A percentile compares a stretch with the other conserved stretches of the same genome.
phyloP scores from a whole-genome alignment of 2,329 filamentous ascomycete species.

The Aspergillus tamarii region DNA sequence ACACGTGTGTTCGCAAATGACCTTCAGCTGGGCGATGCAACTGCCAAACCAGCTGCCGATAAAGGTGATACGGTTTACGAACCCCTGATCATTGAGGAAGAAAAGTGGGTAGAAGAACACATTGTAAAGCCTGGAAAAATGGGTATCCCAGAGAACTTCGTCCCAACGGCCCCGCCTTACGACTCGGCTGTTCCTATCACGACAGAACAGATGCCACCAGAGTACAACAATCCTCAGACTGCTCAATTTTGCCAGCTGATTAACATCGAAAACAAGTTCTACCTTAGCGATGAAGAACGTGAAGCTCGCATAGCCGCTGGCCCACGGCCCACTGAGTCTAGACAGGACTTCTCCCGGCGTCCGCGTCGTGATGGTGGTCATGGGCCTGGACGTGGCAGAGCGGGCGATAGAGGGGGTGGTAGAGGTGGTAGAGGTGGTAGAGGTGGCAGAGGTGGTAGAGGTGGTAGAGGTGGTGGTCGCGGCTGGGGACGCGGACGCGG shows the following conservation, averaged over 20 bases:
- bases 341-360: constrained; percentile 14
- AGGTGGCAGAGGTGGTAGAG: constrained; percentile 22
- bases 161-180: constrained; percentile 73
- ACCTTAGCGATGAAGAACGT: constrained; percentile 72
- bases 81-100: constrained; percentile 68
- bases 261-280: constrained; percentile 75
- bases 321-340: constrained; percentile 49
- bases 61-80: constrained; percentile 70
- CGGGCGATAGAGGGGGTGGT: constrained; percentile 24
- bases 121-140: constrained; percentile 66
- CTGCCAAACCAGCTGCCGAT: constrained; percentile 59
- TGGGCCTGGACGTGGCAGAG: constrained; percentile 21
- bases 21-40: constrained; percentile 65
- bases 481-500: constrained; percentile 20
- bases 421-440: constrained; percentile 21
- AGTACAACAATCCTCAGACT: constrained; percentile 89
- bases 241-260: constrained; percentile 77
- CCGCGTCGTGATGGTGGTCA: constrained; percentile 25
- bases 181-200: constrained; percentile 60
- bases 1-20: constrained; percentile 75
- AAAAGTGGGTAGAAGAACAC: constrained; percentile 79
- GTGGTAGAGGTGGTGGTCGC: constrained; percentile 18
- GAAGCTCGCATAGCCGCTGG: constrained; percentile 60
- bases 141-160: constrained; percentile 77
- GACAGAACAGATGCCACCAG: constrained; percentile 67